Evolutionary conservation across 176 grass and related monocot genomes (phyloP).

Genomic region (Pontederia crassipes): DNA sequence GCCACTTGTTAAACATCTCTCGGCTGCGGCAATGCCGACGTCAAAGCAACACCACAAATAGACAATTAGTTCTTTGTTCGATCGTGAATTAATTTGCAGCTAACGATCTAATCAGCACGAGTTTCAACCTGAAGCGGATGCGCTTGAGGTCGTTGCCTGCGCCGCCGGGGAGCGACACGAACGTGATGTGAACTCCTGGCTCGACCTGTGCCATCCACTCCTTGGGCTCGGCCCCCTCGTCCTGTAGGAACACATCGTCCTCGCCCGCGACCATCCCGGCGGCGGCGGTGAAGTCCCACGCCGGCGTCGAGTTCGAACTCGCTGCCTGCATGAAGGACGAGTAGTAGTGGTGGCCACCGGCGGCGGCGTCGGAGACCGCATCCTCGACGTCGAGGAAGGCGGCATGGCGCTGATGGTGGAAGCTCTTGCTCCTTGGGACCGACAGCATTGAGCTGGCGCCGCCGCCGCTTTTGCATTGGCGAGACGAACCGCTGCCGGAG

Average conservation of each 20-base stretch:
- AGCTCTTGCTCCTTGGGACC: neutral
- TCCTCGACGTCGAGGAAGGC: neutral
- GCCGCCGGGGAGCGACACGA: constrained; percentile 54
- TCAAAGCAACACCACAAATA: neutral
- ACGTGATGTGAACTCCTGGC: constrained; percentile 91
- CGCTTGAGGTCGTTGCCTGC: constrained; percentile 65
- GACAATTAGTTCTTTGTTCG: neutral
- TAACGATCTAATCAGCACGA: neutral
- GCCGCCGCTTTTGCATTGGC: neutral
- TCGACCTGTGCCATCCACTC: constrained; percentile 94
- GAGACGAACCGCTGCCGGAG: neutral
- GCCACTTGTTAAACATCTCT: constrained; percentile 70
- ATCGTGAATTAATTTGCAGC: no score
- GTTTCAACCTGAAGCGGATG: constrained; percentile 43
- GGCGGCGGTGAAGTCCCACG: constrained; percentile 1
- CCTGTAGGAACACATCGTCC: constrained; percentile 10
- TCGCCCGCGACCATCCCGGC: constrained; percentile 4
- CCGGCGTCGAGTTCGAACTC: neutral
- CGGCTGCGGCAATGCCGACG: constrained; percentile 16
- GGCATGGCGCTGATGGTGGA: neutral
- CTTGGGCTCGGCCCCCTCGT: constrained; percentile 36
- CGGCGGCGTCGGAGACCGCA: neutral
- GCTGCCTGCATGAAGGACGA: neutral
- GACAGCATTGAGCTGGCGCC: neutral
- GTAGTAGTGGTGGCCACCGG: neutral